phyloP scores from a whole-genome alignment of 2,329 filamentous ascomycete species.

The Colletotrichum sp. region DNA sequence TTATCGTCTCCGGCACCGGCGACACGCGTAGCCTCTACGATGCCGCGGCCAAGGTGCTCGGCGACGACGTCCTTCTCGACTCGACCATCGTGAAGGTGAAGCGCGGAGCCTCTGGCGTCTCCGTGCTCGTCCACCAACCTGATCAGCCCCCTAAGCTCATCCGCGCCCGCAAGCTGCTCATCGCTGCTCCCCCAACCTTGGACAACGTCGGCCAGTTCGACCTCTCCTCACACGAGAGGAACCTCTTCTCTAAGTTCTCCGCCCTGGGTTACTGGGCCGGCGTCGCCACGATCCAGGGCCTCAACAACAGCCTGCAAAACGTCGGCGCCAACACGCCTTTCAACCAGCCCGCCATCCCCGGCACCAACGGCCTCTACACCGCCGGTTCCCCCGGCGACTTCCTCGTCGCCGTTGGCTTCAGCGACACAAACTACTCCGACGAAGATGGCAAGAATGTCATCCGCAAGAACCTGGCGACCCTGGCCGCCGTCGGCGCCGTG shows the following conservation, averaged over 20 bases:
- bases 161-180: constrained; percentile 30
- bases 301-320: constrained; percentile 28
- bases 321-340: constrained; percentile 10
- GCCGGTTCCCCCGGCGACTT: constrained; percentile 19
- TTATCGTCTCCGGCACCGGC: constrained; percentile 24
- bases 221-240: constrained; percentile 31
- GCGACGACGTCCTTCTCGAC: constrained; percentile 29
- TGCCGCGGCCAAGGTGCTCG: constrained; percentile 28
- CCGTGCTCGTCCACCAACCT: constrained; percentile 21
- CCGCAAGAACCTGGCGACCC: not conserved
- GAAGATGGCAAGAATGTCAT: constrained; percentile 21
- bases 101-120: constrained; percentile 28
- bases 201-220: constrained; percentile 35
- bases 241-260: constrained; percentile 38
- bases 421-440: constrained; percentile 4
- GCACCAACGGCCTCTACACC: constrained; percentile 23
- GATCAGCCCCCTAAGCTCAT: not conserved
- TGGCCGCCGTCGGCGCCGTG: constrained; percentile 7
- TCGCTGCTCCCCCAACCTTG: constrained; percentile 38
- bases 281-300: constrained; percentile 31
- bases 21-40: constrained; percentile 30
- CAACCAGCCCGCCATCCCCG: constrained; percentile 19
- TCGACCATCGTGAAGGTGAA: constrained; percentile 25
- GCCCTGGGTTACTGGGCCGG: constrained; percentile 35
- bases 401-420: constrained; percentile 19